A percentile compares a stretch with the other conserved stretches of the same genome.
These are phyloP conservation scores for Colletotrichum eremochloae DNA, from an alignment of 2,329 filamentous ascomycete genomes.

Conservation along the genomic window DNA sequence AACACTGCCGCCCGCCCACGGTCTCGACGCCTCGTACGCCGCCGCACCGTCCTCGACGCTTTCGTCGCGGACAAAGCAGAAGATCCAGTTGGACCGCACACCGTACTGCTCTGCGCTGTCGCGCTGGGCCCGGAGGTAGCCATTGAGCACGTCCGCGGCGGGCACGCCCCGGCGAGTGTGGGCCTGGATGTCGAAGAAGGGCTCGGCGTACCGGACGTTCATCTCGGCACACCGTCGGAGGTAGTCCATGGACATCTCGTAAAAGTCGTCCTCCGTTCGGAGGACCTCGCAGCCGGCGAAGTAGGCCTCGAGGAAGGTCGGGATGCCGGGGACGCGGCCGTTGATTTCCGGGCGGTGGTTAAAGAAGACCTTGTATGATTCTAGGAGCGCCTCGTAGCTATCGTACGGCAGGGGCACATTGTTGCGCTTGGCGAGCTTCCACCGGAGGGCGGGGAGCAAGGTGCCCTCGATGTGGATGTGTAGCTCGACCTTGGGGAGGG, in stretches of 20 bases:
- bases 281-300: slow-evolving; percentile 82
- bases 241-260: slow-evolving; percentile 79
- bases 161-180: slow-evolving; percentile 74
- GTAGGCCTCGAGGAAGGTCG: slow-evolving; percentile 79
- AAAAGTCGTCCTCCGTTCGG: slow-evolving; percentile 75
- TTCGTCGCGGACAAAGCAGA: slow-evolving; percentile 59
- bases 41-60: slow-evolving; percentile 54
- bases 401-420: slow-evolving; percentile 76
- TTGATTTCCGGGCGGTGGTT: slow-evolving; percentile 56
- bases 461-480: slow-evolving; percentile 86
- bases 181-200: slow-evolving; percentile 86
- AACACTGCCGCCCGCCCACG: slow-evolving; percentile 51
- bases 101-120: slow-evolving; percentile 47
- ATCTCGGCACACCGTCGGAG: slow-evolving; percentile 74
- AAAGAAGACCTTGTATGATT: slow-evolving; percentile 67
- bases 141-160: slow-evolving; percentile 73
- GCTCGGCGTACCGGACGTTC: slow-evolving; percentile 79
- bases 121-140: slow-evolving; percentile 58
- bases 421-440: slow-evolving; percentile 72
- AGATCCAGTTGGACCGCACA: slow-evolving; percentile 54
- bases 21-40: slow-evolving; percentile 54
- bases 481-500: slow-evolving; percentile 84
- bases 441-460: slow-evolving; percentile 77
- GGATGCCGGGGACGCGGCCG: slow-evolving; percentile 48
- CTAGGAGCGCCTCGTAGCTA: slow-evolving; percentile 69